phyloP scores from a whole-genome alignment of 2,329 filamentous ascomycete genomes.

The Cercospora citrullina region DNA sequence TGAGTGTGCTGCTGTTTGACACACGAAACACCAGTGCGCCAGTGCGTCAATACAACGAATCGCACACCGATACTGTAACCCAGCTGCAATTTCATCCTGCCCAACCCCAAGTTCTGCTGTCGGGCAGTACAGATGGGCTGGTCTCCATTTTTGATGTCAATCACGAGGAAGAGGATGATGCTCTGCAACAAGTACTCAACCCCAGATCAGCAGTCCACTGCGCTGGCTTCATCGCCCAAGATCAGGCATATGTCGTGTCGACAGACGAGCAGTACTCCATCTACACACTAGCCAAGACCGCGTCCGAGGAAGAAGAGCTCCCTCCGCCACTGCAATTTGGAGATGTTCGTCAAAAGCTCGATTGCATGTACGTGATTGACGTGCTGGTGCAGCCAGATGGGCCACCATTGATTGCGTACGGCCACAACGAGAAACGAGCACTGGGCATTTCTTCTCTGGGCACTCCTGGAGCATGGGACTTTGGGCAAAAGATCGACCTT shows the following conservation, averaged over 20 bases:
- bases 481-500: constrained; percentile 37
- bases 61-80: constrained; percentile 61
- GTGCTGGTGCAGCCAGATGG: constrained; percentile 52
- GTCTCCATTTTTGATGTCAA: constrained; percentile 74
- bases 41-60: constrained; percentile 46
- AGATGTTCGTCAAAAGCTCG: constrained; percentile 65
- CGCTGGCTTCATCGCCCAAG: constrained; percentile 66
- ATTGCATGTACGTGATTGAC: constrained; percentile 73
- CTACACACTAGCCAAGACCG: constrained; percentile 67
- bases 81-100: constrained; percentile 50
- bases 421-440: constrained; percentile 34
- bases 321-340: constrained; percentile 61
- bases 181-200: constrained; percentile 75
- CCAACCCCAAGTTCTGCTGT: constrained; percentile 64
- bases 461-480: constrained; percentile 31
- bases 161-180: constrained; percentile 73
- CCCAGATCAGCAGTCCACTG: constrained; percentile 73
- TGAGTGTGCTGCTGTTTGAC: constrained; percentile 44
- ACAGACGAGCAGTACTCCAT: constrained; percentile 77
- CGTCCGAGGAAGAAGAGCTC: constrained; percentile 55
- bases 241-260: constrained; percentile 69
- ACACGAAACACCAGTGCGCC: constrained; percentile 43
- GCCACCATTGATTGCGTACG: constrained; percentile 35
- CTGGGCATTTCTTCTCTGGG: constrained; percentile 33
- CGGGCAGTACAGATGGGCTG: constrained; percentile 76